phyloP scores from a whole-genome alignment of 2,329 filamentous ascomycete genomes.

The Rosellinia necatrix region DNA sequence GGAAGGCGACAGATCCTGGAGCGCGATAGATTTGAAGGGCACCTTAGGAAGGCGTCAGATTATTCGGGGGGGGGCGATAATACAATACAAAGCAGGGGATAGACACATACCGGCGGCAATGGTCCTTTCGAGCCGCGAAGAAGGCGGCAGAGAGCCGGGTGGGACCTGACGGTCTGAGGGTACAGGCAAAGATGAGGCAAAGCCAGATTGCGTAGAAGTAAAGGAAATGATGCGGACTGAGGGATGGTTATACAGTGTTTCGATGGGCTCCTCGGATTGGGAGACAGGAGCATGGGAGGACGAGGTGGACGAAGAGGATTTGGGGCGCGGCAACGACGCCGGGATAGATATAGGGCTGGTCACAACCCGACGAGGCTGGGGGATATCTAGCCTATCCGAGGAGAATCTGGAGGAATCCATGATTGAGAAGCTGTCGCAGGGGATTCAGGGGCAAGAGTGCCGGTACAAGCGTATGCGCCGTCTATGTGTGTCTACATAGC shows the following conservation, averaged over 20 bases:
- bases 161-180: conserved; percentile 39
- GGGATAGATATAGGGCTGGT: conserved; percentile 45
- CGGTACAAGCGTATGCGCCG: conserved; percentile 2
- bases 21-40: conserved; percentile 84
- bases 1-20: conserved; percentile 82
- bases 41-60: conserved; percentile 50
- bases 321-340: conserved; percentile 29
- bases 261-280: conserved; percentile 51
- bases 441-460: background rate
- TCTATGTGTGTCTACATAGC: conserved; percentile 22
- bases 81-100: no score
- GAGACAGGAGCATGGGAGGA: background rate
- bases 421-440: conserved; percentile 12
- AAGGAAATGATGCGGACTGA: conserved; percentile 70
- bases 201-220: conserved; percentile 38
- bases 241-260: conserved; percentile 76
- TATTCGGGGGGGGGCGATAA: no score
- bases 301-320: conserved; percentile 12
- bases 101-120: conserved; percentile 71
- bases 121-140: conserved; percentile 52
- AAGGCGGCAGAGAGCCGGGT: conserved; percentile 39
- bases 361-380: conserved; percentile 39
- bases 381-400: conserved; percentile 19
- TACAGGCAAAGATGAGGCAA: conserved; percentile 35
- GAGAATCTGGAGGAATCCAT: conserved; percentile 25